Percentiles rank a stretch among this genome's conserved stretches.
Evolutionary conservation across 2,329 filamentous ascomycete genomes (phyloP).

Genomic region (Aspergillus novofumigatus): DNA sequence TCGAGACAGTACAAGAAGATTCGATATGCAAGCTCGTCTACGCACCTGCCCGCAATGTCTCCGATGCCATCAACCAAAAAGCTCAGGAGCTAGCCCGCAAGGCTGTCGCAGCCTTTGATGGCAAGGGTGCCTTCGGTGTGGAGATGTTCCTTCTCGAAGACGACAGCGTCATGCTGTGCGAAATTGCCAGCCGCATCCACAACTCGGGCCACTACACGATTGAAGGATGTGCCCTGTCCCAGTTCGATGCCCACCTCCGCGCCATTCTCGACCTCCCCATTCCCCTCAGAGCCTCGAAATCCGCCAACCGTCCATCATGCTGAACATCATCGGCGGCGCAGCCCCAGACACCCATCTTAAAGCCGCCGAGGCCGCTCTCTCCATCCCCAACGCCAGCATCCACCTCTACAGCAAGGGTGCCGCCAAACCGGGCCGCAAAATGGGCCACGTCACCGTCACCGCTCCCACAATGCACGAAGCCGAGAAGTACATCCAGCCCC

Average conservation of each 20-base stretch:
- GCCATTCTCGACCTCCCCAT: slow-evolving; percentile 73
- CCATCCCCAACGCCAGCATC: slow-evolving; percentile 58
- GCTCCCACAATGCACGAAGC: slow-evolving; percentile 63
- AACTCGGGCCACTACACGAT: slow-evolving; percentile 96
- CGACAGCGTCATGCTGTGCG: slow-evolving; percentile 72
- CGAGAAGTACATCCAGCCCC: slow-evolving; percentile 63
- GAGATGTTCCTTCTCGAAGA: slow-evolving; percentile 87
- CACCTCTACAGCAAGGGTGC: slow-evolving; percentile 89
- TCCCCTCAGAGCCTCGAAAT: slow-evolving; percentile 46
- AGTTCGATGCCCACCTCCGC: slow-evolving; percentile 86
- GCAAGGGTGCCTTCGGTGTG: slow-evolving; percentile 90
- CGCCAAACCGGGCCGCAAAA: slow-evolving; percentile 84
- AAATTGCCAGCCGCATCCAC: slow-evolving; percentile 78
- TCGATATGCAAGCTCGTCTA: slow-evolving; percentile 93
- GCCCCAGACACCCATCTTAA: slow-evolving; percentile 59
- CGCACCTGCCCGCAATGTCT: slow-evolving; percentile 71
- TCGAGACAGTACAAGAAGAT: slow-evolving; percentile 94
- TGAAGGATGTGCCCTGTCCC: slow-evolving; percentile 82
- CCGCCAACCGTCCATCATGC: slow-evolving; percentile 49
- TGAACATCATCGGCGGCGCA: slow-evolving; percentile 55
- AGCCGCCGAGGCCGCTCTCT: slow-evolving; percentile 54
- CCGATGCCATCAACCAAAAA: slow-evolving; percentile 54
- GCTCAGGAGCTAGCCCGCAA: slow-evolving; percentile 74
- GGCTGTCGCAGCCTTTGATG: slow-evolving; percentile 75
- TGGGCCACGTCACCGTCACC: slow-evolving; percentile 86